Conservation (phyloP, 352 stramenopile species). For the Globisporangium emineosum region DNA sequence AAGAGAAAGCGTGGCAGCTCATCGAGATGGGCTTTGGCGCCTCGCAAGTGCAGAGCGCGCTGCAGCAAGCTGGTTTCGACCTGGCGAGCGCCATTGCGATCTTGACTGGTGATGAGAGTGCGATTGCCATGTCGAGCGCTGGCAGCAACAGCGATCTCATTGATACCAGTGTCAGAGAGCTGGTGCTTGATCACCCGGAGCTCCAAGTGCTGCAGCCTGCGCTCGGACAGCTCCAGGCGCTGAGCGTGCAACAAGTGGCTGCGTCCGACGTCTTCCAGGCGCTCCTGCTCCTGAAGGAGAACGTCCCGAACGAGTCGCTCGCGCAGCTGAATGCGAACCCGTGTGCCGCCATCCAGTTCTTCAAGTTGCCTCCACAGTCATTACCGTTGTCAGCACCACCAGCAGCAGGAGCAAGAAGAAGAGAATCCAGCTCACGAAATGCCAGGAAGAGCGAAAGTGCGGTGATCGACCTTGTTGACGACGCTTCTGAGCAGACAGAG, state of each 20-base stretch:
- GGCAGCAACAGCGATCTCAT: not conserved
- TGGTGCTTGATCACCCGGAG: conserved; percentile 15
- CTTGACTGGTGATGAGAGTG: conserved; percentile 32
- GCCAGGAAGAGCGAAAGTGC: not conserved
- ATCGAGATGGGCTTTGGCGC: conserved; percentile 59
- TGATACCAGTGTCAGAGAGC: not conserved
- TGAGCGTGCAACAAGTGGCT: conserved; percentile 13
- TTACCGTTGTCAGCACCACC: not conserved
- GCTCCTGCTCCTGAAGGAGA: conserved; percentile 47
- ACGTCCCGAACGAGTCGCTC: conserved; percentile 32
- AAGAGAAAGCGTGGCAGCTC: conserved; percentile 27
- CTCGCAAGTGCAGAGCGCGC: conserved; percentile 25
- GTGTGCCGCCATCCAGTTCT: conserved; percentile 29
- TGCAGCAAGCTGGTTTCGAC: conserved; percentile 30
- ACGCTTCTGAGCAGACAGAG: not conserved
- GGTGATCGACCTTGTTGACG: conserved; percentile 19
- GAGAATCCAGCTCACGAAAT: not conserved
- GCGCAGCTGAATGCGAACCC: conserved; percentile 48
- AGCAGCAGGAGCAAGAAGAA: not conserved
- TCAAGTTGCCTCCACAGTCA: conserved; percentile 16
- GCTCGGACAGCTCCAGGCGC: conserved; percentile 25
- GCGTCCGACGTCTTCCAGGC: conserved; percentile 40
- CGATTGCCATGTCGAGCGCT: conserved; percentile 10
- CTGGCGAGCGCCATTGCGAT: conserved; percentile 36
- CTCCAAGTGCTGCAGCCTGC: conserved; percentile 20